These are phyloP conservation scores for Phytophthora sp. DNA, from an alignment of 352 stramenopile species.

Conservation along the genomic window DNA sequence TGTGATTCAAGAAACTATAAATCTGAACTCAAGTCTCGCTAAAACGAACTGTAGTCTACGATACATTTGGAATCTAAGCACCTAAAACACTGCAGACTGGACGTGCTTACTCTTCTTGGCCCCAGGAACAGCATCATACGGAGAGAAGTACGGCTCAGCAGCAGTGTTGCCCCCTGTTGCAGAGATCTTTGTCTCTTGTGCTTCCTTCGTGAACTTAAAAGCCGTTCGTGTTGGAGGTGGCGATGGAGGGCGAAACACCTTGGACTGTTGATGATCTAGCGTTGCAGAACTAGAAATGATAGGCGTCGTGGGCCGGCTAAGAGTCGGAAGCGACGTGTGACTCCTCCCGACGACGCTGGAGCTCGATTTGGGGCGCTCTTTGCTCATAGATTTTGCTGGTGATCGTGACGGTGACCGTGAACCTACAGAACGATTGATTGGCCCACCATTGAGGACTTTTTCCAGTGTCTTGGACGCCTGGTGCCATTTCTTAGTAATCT, in stretches of 20 bases:
- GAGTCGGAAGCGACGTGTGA: slow-evolving; percentile 53
- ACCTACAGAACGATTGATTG: slow-evolving; percentile 27
- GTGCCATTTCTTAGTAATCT: slow-evolving; percentile 90
- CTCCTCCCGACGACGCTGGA: slow-evolving; percentile 41
- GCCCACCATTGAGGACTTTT: slow-evolving; percentile 62
- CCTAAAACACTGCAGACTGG: slow-evolving; percentile 42
- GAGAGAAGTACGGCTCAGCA: slow-evolving; percentile 70
- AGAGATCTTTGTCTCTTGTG: slow-evolving; percentile 39
- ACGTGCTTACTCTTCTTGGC: slow-evolving; percentile 52
- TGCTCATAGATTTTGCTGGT: slow-evolving; percentile 36
- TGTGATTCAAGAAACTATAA: slow-evolving; percentile 11
- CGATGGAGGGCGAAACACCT: slow-evolving; percentile 60
- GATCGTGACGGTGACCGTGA: slow-evolving; percentile 54
- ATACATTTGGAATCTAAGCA: background rate
- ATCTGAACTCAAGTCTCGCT: slow-evolving; percentile 14
- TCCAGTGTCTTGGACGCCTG: slow-evolving; percentile 81
- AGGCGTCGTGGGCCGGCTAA: slow-evolving; percentile 32
- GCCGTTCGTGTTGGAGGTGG: slow-evolving; percentile 68
- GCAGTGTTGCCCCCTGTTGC: slow-evolving; percentile 14
- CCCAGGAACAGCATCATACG: slow-evolving; percentile 65
- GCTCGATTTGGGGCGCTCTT: slow-evolving; percentile 66
- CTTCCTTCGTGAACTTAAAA: slow-evolving; percentile 81
- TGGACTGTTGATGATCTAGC: slow-evolving; percentile 39
- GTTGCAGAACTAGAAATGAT: slow-evolving; percentile 5
- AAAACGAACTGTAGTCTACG: background rate